Base-by-base conservation (phyloP, 1,139 yeast genomes). In the Yarrowia galli region DNA sequence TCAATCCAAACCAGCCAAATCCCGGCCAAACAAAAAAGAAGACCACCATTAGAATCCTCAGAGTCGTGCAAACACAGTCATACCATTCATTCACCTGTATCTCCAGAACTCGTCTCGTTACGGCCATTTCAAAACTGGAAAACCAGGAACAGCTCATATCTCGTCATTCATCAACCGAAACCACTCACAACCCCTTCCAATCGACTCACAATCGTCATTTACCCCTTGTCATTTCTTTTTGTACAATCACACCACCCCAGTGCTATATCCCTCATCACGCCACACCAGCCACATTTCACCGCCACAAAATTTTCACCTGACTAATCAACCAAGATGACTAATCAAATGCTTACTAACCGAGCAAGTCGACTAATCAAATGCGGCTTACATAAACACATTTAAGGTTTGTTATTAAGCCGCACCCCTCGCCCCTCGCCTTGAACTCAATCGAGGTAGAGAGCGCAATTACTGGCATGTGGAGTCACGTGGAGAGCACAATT, bases 201-300 rank as follows among this genome's bases (percentile, higher is more conserved):
- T 36, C 23, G 20, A 45, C 18, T 22, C 49, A 40, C 4, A 40
- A 15, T 23, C 9, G 5, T 10, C 13, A 25, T 25, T 46, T n/a
- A 35, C 36, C 22, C n/a, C 10, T 9, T 9, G 8, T 18, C 16
- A 9, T 23, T 25, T n/a, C 36, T 25, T 46, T 16, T 46, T 16
- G 22, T 9, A 3, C 22, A 8, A 45, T 32, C n/a, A 32, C 56
- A 16, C 40, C 53, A 28, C 16, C 22, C 22, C 22, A 2, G 9
- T 10, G 6, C 4, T n/a, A 48, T 28, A 16, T 28, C 53, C 58
- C 43, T 7, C 43, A 20, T 16, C 36, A 2, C 48, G 38, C 49
- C 63, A 25, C 49, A 40, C 46, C 63, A 56, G 63, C 63, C 63
- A 56, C 63, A 56, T 25, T 56, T 36, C 46, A 36, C 63, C 35